phyloP scores from a whole-genome alignment of 345 rosid species.

The Citrus cavaleriei region DNA sequence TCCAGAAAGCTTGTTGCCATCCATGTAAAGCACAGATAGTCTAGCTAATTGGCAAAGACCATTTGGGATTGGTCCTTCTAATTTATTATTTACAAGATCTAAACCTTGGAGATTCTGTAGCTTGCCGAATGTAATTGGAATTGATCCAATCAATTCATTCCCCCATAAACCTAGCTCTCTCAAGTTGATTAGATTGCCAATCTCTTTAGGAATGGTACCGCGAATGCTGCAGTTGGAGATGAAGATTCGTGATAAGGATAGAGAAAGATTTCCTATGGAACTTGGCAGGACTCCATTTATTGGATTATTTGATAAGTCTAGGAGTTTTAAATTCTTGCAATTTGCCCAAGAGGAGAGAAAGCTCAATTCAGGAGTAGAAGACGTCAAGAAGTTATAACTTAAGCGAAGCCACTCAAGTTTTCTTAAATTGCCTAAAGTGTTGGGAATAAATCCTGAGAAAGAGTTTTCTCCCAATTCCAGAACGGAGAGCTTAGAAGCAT shows the following conservation, averaged over 20 bases:
- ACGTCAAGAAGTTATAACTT: neutral
- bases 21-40: neutral
- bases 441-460: neutral
- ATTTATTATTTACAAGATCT: neutral
- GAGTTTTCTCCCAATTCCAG: neutral
- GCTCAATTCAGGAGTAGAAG: neutral
- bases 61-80: slow-evolving; percentile 6
- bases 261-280: slow-evolving; percentile 11
- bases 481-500: neutral
- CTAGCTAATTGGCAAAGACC: neutral
- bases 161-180: neutral
- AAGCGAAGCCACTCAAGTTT: neutral
- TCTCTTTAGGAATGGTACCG: slow-evolving; percentile 14
- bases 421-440: neutral
- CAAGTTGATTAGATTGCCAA: slow-evolving; percentile 8
- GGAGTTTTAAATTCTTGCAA: neutral
- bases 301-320: neutral
- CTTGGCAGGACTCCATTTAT: slow-evolving; percentile 2
- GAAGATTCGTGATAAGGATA: neutral
- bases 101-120: neutral
- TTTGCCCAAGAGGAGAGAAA: slow-evolving; percentile 17
- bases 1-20: slow-evolving; percentile 1
- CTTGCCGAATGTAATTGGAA: slow-evolving; percentile 11
- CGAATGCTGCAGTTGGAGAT: neutral
- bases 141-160: slow-evolving; percentile 8